A percentile compares a stretch with the other conserved stretches of the same genome.
Conservation (phyloP, 768 basidiomycete species). For the Leccinum sublutescens region DNA sequence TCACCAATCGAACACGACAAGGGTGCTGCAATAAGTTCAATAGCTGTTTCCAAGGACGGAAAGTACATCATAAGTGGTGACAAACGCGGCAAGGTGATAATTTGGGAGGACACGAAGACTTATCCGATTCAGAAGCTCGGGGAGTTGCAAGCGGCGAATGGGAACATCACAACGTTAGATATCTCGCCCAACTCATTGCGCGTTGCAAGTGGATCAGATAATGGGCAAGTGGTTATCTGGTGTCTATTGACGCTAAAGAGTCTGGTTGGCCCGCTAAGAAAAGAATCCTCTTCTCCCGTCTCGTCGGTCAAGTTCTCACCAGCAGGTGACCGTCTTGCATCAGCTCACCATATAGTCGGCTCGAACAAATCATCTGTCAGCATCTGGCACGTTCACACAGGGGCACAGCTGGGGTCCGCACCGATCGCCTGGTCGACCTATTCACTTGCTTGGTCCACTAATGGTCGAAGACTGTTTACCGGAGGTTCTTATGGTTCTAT, state of each 20-base stretch:
- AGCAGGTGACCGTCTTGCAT: slow-evolving; percentile 9
- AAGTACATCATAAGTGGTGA: slow-evolving; percentile 10
- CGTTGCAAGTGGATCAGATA: slow-evolving; percentile 2
- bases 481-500: slow-evolving; percentile 11
- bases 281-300: slow-evolving; percentile 4
- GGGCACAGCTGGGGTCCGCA: slow-evolving; percentile 3
- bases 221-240: slow-evolving; percentile 9
- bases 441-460: slow-evolving; percentile 18
- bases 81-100: slow-evolving; percentile 1
- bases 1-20: not conserved
- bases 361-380: not conserved
- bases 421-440: not conserved
- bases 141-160: not conserved
- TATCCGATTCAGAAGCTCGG: not conserved
- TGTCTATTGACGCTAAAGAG: not conserved
- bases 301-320: slow-evolving; percentile 21
- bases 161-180: slow-evolving; percentile 8
- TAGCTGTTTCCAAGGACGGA: slow-evolving; percentile 10
- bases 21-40: not conserved
- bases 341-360: not conserved
- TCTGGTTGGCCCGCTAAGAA: slow-evolving; percentile 2
- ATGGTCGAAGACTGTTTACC: slow-evolving; percentile 15
- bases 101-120: slow-evolving; percentile 5
- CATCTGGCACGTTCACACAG: slow-evolving; percentile 16
- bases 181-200: slow-evolving; percentile 6